phyloP scores from a whole-genome alignment of 768 basidiomycete genomes.

The Tulasnella sp. region DNA sequence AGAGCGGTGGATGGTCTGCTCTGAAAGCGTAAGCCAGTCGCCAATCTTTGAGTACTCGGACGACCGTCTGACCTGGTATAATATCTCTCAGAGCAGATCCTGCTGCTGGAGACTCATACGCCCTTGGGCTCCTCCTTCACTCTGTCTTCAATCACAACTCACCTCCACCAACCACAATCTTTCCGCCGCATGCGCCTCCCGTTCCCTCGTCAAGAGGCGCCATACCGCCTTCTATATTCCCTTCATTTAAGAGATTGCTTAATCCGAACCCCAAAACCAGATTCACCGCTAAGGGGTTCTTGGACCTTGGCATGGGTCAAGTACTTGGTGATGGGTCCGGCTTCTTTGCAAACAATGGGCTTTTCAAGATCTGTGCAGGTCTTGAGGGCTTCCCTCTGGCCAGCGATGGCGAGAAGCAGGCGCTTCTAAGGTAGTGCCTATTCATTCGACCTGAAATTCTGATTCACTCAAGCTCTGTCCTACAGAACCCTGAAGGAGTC shows the following conservation, averaged over 20 bases:
- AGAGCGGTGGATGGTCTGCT: constrained; percentile 73
- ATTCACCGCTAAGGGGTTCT: constrained; percentile 64
- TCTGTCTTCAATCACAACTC: constrained; percentile 77
- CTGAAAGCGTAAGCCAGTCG: constrained; percentile 62
- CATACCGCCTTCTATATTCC: constrained; percentile 69
- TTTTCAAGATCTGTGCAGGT: constrained; percentile 77
- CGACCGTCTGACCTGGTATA: background rate
- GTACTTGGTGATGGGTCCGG: constrained; percentile 50
- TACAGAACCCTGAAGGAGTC: constrained; percentile 70
- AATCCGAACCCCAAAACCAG: constrained; percentile 82
- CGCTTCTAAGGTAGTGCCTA: constrained; percentile 53
- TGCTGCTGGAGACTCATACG: constrained; percentile 75
- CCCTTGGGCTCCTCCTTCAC: constrained; percentile 79
- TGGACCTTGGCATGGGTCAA: constrained; percentile 72
- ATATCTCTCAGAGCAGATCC: constrained; percentile 37
- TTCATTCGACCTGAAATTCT: too few relatives aligned
- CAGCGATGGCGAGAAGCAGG: constrained; percentile 70
- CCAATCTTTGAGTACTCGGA: background rate
- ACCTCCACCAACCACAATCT: constrained; percentile 58
- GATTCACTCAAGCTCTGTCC: background rate
- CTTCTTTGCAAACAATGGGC: constrained; percentile 74
- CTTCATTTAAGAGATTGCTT: constrained; percentile 76
- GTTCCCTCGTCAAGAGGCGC: constrained; percentile 64
- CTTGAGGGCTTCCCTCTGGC: constrained; percentile 78
- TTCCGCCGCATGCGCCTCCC: constrained; percentile 71